Evolutionary conservation across 225 moss, liverwort and hornwort genomes (phyloP).

Genomic region (Marchantia polymorpha): DNA sequence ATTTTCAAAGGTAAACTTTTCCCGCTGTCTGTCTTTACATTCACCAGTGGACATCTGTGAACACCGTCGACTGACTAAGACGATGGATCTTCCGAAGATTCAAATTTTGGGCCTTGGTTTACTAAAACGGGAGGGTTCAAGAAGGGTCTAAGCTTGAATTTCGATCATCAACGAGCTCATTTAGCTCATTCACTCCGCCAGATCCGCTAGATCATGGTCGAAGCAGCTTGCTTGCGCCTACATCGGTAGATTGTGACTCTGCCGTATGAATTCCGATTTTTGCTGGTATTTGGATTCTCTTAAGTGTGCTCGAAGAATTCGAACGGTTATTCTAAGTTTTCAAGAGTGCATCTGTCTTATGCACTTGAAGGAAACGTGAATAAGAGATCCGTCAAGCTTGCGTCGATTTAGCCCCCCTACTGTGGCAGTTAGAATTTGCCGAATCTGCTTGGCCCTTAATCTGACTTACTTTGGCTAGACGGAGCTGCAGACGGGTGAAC

Average conservation of each 20-base stretch:
- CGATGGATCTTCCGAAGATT: slow-evolving; percentile 8
- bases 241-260: not conserved
- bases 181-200: not conserved
- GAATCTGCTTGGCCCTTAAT: not conserved
- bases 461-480: not conserved
- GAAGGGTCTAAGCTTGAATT: not conserved
- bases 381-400: not conserved
- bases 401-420: not conserved
- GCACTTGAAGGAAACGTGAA: too few species aligned
- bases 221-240: not conserved
- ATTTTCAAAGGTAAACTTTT: slow-evolving; percentile 64
- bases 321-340: not conserved
- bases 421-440: not conserved
- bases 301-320: not conserved
- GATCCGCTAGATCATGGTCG: not conserved
- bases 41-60: not conserved
- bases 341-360: too few species aligned
- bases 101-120: not conserved
- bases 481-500: not conserved
- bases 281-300: not conserved
- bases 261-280: not conserved
- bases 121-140: not conserved
- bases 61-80: not conserved
- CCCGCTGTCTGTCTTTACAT: not conserved
- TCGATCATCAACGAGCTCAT: not conserved